Percentiles rank a stretch among this genome's conserved stretches.
Conservation (phyloP, 2,329 filamentous ascomycete genomes). For the Paracamarosporium sp. region DNA sequence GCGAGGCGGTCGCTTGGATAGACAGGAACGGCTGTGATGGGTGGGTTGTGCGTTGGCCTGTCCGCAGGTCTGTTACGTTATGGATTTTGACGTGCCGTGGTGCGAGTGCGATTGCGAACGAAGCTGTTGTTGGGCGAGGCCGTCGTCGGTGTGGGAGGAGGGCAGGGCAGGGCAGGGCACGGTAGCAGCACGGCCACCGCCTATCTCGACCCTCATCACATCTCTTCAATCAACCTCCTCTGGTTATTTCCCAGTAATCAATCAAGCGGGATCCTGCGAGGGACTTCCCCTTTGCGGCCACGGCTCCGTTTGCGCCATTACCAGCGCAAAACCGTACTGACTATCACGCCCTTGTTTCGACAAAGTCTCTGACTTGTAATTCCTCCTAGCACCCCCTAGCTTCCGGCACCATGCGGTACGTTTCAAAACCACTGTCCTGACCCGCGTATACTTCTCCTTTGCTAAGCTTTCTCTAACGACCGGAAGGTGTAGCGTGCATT, state of each 20-base stretch:
- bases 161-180: too few species aligned
- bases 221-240: too few species aligned
- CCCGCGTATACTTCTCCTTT: neutral
- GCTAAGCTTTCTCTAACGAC: neutral
- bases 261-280: too few species aligned
- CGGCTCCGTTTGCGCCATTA: neutral
- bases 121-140: neutral
- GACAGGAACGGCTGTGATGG: neutral
- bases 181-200: too few species aligned
- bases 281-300: neutral
- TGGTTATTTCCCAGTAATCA: too few species aligned
- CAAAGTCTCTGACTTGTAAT: neutral
- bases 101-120: neutral
- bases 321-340: neutral
- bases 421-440: neutral
- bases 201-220: too few species aligned
- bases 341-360: neutral
- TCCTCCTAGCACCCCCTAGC: neutral
- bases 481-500: neutral
- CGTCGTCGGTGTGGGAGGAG: neutral
- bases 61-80: slow-evolving; percentile 1
- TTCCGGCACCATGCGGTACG: neutral
- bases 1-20: neutral
- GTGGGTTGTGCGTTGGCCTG: neutral
- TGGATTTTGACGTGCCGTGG: neutral